Evolutionary conservation across 1,284 basidiomycete species (phyloP), one percentile per base, ranked within the genome.

Genomic region (Irpex sp.): DNA sequence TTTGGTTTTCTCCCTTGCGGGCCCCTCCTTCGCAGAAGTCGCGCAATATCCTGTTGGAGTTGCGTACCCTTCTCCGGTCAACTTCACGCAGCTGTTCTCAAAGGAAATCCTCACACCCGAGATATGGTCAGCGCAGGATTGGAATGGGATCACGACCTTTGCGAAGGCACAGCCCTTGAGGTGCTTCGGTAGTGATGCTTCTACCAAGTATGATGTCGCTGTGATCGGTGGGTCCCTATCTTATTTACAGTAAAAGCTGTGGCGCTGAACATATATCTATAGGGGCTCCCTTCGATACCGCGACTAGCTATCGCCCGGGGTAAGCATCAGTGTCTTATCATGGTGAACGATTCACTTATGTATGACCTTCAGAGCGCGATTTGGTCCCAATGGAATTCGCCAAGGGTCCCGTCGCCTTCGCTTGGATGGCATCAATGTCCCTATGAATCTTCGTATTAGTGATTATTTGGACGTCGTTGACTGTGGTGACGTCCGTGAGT

Each of bases 341-440:
- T 43, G n/a, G 4, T 36, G 19, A 51, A 13, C n/a, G 7, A 33
- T 11, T 15, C 5, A 19, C n/a, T 13, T 11, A 33, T 15, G 43
- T 9, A 3, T 46, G 26, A 2, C 55, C 31, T 5, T 31, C 57
- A 75, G 74, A 43, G 71, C 74, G 17, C 73, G 75, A 4, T 78
- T 78, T 47, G 77, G 77, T 0, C 77, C 77, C 5, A 77, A 76
- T 60, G 77, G 74, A 13, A 77, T 77, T 57, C 75, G 76, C 9
- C 74, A 76, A 65, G 77, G 76, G 6, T 71, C 71, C 5, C 67
- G 76, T 8, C 69, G 74, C 3, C 63, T 75, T 13, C 68, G 69
- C n/a, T 63, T 75, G 5, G 68, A 68, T 17, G 66, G 71, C 58
- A 71, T 75, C 63, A 74, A 76, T 57, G 73, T 76, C 13, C 70